Evolutionary conservation across 2,329 filamentous ascomycete genomes (phyloP), one percentile per base, ranked within the genome.

Genomic region (Penicillium decumbens): DNA sequence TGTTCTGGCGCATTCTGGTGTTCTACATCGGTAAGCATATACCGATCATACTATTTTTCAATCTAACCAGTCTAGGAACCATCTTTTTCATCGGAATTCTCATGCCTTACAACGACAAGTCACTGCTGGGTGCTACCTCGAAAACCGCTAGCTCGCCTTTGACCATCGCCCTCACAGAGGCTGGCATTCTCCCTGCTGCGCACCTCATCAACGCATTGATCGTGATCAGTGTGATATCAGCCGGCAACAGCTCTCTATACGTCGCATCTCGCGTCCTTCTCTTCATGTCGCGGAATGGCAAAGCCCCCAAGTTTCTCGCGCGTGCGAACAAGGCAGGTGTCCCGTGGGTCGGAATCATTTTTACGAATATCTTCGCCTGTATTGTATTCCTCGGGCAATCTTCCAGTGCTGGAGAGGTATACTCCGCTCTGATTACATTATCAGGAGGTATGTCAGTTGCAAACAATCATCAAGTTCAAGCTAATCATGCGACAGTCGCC

Each of bases 151-250:
- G 85, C 67, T 87, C 82, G 18, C 85, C 85, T 0, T 86, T 89
- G 78, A 89, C 85, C 0, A 80, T 89, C 51, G 85, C 85, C 1
- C 80, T 91, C 40, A 80, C 85, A 54, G 88, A 81, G 51, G 87
- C 87, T 1, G 87, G 87, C 1, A 90, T 85, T 80, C 69, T 85
- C 47, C 81, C 80, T 24, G 87, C 85, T 47, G 84, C 87, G 1
- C 82, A 91, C 63, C 77, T 91, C 1, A 86, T 91, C 72, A 91
- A 91, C 57, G 85, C 83, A 33, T 85, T 89, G 61, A 88, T 89
- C 60, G 78, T 91, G 43, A 73, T 88, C 7, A 88, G 87, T 10
- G 87, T 87, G 47, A 74, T 89, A 32, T 84, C 79, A 0, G 85
- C 86, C 15, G 80, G 85, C 58, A 91, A 91, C 69, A 83, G 81